Evolutionary conservation across 768 basidiomycete genomes (phyloP).

Genomic region (Scleroderma citrinum): DNA sequence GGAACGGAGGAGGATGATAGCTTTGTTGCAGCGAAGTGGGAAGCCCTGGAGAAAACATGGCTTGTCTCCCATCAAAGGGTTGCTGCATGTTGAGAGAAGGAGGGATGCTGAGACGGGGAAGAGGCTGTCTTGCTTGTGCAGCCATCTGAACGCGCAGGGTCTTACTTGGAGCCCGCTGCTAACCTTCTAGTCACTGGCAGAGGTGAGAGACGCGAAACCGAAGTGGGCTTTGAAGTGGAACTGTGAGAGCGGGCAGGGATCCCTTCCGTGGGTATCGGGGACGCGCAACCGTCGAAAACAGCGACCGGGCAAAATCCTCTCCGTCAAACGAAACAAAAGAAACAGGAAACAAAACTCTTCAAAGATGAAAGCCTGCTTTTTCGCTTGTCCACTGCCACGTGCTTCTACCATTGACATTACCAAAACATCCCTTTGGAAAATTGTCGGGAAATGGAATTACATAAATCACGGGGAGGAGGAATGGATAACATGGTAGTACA

Average conservation of each 20-base stretch:
- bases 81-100: slow-evolving; percentile 52
- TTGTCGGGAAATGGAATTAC: not conserved
- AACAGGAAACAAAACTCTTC: not conserved
- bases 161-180: not conserved
- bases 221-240: slow-evolving; percentile 1
- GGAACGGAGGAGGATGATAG: slow-evolving; percentile 49
- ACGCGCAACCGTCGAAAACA: slow-evolving; percentile 4
- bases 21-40: slow-evolving; percentile 54
- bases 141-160: slow-evolving; percentile 17
- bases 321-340: slow-evolving; percentile 2
- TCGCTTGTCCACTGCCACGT: slow-evolving; percentile 13
- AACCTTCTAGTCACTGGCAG: not conserved
- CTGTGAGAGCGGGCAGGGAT: not conserved
- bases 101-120: slow-evolving; percentile 54
- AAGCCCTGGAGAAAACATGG: slow-evolving; percentile 59
- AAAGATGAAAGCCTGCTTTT: not conserved
- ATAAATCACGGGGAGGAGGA: not conserved
- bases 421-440: not conserved
- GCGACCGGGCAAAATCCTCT: not conserved
- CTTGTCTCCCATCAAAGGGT: slow-evolving; percentile 41
- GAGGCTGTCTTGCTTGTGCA: slow-evolving; percentile 43
- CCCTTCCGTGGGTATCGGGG: slow-evolving; percentile 2
- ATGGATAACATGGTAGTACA: not conserved
- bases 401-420: not conserved
- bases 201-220: slow-evolving; percentile 1